Evolutionary conservation across 169 alveolate species (phyloP), one percentile per base, ranked within the genome.

Genomic region (Plasmodium reichenowi): DNA sequence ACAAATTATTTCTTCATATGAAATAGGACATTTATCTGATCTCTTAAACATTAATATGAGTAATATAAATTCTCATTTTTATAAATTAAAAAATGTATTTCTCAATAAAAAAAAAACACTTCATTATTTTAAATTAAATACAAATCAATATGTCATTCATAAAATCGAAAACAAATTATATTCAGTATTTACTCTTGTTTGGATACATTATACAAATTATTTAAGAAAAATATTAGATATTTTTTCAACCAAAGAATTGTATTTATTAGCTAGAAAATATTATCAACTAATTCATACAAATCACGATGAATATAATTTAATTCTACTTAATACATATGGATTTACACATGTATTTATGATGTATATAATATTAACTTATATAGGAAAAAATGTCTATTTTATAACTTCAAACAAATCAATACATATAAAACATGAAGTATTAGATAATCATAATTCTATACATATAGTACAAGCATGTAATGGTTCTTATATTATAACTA

Each of bases 151-250:
- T 67, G 83, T 83, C 2, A 20, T 83, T 20, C 56, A 58, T 8
- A 83, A 68, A 68, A 83, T 83, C 22, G 83, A 67, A 32, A 68
- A 29, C 13, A 83, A 83, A 48, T 15, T 83, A 43, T 83, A 68
- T 50, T 67, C 91, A 38, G 91, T 83, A 17, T 83, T 83, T 60
- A 67, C 91, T 45, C 68, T 66, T 20, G 91, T 68, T 12, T 83
- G 91, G 91, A 7, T 83, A 59, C 91, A 83, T 38, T 83, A 83
- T 54, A 83, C 91, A 54, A 83, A 83, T 32, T 83, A 83, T 56
- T 83, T 83, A 63, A 68, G 83, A 48, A 83, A 83, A 54, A 29
- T 68, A 54, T 60, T 83, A 15, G 91, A 83, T 72, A 68, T 83
- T 10, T 83, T 83, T 83, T 45, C 74, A 38, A 47, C 56, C 29